Evolutionary conservation across 176 grass and related monocot genomes (phyloP).

Genomic region (Poa annua): DNA sequence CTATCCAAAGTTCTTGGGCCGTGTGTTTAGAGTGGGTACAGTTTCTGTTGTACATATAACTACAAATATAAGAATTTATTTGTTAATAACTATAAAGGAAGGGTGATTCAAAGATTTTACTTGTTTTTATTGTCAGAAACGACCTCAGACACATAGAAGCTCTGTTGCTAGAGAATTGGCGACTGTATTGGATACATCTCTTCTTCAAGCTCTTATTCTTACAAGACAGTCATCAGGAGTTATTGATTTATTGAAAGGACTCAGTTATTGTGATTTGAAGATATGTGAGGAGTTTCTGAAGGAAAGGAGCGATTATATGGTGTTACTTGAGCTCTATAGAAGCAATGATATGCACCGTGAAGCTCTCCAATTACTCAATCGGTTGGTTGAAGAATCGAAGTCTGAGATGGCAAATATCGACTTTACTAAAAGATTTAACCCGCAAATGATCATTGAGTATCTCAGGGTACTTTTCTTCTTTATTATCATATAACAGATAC

Average conservation of each 20-base stretch:
- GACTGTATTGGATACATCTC: slow-evolving; percentile 84
- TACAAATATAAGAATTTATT: slow-evolving; percentile 26
- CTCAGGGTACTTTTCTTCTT: slow-evolving; percentile 67
- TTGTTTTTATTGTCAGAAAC: slow-evolving; percentile 63
- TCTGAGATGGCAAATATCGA: slow-evolving; percentile 51
- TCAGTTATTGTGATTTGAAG: slow-evolving; percentile 93
- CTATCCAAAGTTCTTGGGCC: slow-evolving; percentile 31
- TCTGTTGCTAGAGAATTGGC: slow-evolving; percentile 96
- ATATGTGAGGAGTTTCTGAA: slow-evolving; percentile 89
- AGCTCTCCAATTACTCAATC: slow-evolving; percentile 88
- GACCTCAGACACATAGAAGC: slow-evolving; percentile 64
- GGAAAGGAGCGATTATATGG: slow-evolving; percentile 74
- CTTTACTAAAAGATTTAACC: slow-evolving; percentile 71
- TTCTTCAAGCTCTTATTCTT: slow-evolving; percentile 96
- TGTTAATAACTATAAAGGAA: slow-evolving; percentile 30
- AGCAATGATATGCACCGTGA: slow-evolving; percentile 90
- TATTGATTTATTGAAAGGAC: slow-evolving; percentile 69
- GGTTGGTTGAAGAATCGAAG: slow-evolving; percentile 89
- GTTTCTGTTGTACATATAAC: slow-evolving; percentile 31
- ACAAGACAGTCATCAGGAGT: slow-evolving; percentile 66
- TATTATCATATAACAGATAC: slow-evolving; percentile 9
- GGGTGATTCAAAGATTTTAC: slow-evolving; percentile 17
- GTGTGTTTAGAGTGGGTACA: slow-evolving; percentile 14
- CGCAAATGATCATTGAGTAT: slow-evolving; percentile 92
- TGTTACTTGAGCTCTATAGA: slow-evolving; percentile 90